These are phyloP conservation scores for Talaromyces islandicus DNA, from an alignment of 2,329 filamentous ascomycete genomes.

Conservation along the genomic window DNA sequence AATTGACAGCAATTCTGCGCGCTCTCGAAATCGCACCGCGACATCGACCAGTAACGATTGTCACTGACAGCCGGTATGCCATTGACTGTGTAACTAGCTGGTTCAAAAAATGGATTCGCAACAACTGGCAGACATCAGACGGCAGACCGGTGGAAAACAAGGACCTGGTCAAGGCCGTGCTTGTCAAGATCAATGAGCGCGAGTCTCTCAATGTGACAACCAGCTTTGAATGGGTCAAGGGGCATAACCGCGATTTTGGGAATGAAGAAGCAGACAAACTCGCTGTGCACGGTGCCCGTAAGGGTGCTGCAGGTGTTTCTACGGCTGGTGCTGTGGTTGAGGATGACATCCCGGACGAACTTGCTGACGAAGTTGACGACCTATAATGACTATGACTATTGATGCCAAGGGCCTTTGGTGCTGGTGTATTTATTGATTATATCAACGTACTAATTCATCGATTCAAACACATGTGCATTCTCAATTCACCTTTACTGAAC, in stretches of 20 bases:
- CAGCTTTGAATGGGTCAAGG: conserved; percentile 82
- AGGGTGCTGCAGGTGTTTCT: conserved; percentile 20
- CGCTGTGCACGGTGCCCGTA: conserved; percentile 61
- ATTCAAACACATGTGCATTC: not conserved
- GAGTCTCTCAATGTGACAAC: conserved; percentile 56
- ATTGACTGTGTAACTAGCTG: conserved; percentile 86
- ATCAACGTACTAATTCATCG: not conserved
- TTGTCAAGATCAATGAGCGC: conserved; percentile 65
- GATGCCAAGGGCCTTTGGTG: not conserved
- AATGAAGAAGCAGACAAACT: conserved; percentile 76
- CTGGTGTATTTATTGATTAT: not conserved
- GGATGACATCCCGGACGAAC: conserved; percentile 5
- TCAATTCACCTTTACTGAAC: not conserved
- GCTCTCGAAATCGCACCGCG: conserved; percentile 70
- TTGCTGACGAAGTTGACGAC: conserved; percentile 1
- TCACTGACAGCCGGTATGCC: conserved; percentile 84
- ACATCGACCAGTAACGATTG: conserved; percentile 65
- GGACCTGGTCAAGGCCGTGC: conserved; percentile 71
- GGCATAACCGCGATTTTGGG: conserved; percentile 65
- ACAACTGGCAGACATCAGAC: conserved; percentile 69
- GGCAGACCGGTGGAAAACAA: conserved; percentile 75
- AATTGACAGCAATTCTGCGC: conserved; percentile 79
- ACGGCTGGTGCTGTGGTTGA: not conserved
- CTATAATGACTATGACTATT: conserved; percentile 1
- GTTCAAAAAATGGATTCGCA: conserved; percentile 69